phyloP scores from a whole-genome alignment of 345 rosid species.

The Syzygium aqueum region DNA sequence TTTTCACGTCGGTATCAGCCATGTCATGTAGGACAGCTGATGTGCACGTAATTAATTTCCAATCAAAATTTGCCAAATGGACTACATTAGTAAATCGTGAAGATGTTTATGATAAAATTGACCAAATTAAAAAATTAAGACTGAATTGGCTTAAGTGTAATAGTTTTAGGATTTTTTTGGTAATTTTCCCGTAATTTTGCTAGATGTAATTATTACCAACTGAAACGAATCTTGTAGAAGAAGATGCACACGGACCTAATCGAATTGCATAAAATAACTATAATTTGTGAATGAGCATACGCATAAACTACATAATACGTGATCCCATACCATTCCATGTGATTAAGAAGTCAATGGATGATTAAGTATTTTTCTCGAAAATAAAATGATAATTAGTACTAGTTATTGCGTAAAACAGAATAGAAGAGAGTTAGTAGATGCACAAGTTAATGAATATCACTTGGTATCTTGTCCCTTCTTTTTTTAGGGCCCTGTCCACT shows the following conservation, averaged over 20 bases:
- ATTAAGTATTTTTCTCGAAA: not conserved
- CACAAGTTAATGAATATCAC: not conserved
- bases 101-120: no score
- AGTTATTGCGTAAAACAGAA: not conserved
- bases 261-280: no score
- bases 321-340: not conserved
- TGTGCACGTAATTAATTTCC: no score
- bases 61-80: no score
- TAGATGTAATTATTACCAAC: not conserved
- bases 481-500: not conserved
- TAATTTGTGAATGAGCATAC: no score
- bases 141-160: no score
- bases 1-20: no score
- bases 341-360: not conserved
- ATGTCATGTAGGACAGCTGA: no score
- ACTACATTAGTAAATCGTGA: no score
- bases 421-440: not conserved
- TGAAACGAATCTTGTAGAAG: not conserved
- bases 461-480: not conserved
- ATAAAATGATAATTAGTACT: not conserved
- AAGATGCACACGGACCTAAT: not conserved
- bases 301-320: not conserved
- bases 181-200: not conserved
- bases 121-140: no score
- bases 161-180: no score